A percentile compares a stretch with the other conserved stretches of the same genome.
These are phyloP conservation scores for Rhynchospora tenuis DNA, from an alignment of 176 grass and related monocot genomes.

Conservation along the genomic window DNA sequence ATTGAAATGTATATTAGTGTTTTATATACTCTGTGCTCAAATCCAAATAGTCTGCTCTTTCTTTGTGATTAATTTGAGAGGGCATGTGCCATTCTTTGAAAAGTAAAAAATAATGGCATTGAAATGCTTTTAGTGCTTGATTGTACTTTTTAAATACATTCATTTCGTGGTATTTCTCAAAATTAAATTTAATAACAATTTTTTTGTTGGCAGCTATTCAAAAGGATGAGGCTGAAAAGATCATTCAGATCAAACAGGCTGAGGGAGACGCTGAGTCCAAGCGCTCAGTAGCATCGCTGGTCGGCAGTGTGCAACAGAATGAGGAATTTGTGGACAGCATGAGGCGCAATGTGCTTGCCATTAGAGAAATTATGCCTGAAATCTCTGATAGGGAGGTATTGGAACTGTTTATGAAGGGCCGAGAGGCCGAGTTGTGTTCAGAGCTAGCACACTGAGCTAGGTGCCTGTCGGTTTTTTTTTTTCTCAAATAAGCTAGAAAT, in stretches of 20 bases:
- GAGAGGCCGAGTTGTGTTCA: constrained; percentile 48
- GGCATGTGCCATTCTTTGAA: neutral
- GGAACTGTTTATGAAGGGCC: constrained; percentile 93
- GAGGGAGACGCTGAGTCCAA: constrained; percentile 41
- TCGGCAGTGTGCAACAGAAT: constrained; percentile 30
- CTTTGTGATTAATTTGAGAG: neutral
- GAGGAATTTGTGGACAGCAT: constrained; percentile 59
- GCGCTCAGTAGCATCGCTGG: constrained; percentile 26
- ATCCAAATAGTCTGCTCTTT: neutral
- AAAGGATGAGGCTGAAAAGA: constrained; percentile 82
- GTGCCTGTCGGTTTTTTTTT: too few species aligned
- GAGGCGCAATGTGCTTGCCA: constrained; percentile 60
- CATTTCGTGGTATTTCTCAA: neutral
- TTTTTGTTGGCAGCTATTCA: constrained; percentile 26
- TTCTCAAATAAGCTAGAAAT: neutral
- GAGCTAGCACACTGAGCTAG: too few species aligned
- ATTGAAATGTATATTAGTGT: neutral
- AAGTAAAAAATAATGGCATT: neutral
- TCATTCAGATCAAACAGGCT: constrained; percentile 58
- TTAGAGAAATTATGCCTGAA: constrained; percentile 58
- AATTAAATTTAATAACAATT: neutral
- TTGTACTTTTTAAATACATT: neutral
- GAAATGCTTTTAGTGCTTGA: neutral
- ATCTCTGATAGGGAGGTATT: constrained; percentile 74
- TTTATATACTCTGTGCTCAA: neutral